Conservation (phyloP, 495 filamentous ascomycete species). For the Xanthoparmelia taractica region DNA sequence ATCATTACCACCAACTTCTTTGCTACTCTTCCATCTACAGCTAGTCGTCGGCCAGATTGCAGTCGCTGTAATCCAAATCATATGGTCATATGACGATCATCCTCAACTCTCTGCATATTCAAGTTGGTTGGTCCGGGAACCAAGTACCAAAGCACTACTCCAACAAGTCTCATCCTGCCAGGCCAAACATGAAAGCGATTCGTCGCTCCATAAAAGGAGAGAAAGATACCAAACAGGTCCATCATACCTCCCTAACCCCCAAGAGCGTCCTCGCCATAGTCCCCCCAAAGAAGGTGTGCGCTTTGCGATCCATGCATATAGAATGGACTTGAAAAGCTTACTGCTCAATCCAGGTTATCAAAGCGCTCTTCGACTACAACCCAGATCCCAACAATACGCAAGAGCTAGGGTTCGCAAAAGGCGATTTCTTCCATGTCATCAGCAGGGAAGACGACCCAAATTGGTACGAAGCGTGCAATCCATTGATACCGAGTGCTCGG, state of each 20-base stretch:
- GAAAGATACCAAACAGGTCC: conserved; percentile 57
- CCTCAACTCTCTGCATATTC: conserved; percentile 9
- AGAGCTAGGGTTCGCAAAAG: conserved; percentile 83
- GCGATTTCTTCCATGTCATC: conserved; percentile 98
- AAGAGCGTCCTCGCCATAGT: conserved; percentile 93
- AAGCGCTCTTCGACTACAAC: conserved; percentile 88
- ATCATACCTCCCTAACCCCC: conserved; percentile 79
- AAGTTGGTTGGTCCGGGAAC: conserved; percentile 7
- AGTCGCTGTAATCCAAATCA: not conserved
- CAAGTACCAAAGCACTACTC: conserved; percentile 5
- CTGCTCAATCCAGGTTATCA: conserved; percentile 65
- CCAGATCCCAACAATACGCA: conserved; percentile 56
- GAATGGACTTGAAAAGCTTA: not conserved
- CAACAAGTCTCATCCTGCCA: not conserved
- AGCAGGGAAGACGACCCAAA: conserved; percentile 87
- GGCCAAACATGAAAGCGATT: conserved; percentile 18
- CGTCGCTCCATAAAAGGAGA: conserved; percentile 83
- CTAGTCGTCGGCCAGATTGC: not conserved
- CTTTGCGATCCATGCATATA: conserved; percentile 22
- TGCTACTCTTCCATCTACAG: not conserved
- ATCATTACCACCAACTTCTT: not conserved
- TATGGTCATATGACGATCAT: conserved; percentile 13
- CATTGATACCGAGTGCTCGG: conserved; percentile 74
- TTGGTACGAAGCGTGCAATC: conserved; percentile 99
- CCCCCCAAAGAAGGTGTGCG: conserved; percentile 85